Evolutionary conservation across 169 alveolate genomes (phyloP), one percentile per base, ranked within the genome.

Genomic region (Cryptosporidium sp.): DNA sequence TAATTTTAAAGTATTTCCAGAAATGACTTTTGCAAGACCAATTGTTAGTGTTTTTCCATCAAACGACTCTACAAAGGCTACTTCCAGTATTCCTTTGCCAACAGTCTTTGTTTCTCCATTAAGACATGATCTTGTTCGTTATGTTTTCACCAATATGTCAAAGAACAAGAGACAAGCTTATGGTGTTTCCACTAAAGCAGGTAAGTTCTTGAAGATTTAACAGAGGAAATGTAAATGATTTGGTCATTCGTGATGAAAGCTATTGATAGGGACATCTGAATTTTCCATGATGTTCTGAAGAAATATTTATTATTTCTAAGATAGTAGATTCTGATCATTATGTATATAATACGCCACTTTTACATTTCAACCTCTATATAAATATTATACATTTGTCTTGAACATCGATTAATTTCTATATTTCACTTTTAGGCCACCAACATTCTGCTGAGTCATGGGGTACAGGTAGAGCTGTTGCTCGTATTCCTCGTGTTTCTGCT

Each of bases 391-490:
- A 10, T 23, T 37, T 16, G 14, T 56, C 35, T 23, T 26, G 35
- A 56, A 56, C 23, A 18, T 37, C 39, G 45, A 23, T 18, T 75
- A 31, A 14, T 26, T 31, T 44, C 62, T 56, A 23, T 16, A 48
- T 16, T 42, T 44, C 33, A 69, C 86, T 75, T 70, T 93, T 97
- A 29, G 98, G 98, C 42, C 97, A 95, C 95, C 97, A 97, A 94
- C 97, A 98, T 86, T 96, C 99, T 33, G 99, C 99, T 61, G 99
- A 97, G 91, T 97, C 99, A 93, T 94, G 99, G 99, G 99, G 99
- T 85, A 97, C 99, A 44, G 99, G 99, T 87, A 95, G 99, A 91
- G 99, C 99, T 60, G 99, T 98, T 35, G 97, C 99, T 69, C 97
- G 99, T 91, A 97, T 98, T 89, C 99, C 99, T 65, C 97, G 99